These are phyloP conservation scores for Coprinellus micaceus DNA, from an alignment of 768 basidiomycete genomes.

Conservation along the genomic window DNA sequence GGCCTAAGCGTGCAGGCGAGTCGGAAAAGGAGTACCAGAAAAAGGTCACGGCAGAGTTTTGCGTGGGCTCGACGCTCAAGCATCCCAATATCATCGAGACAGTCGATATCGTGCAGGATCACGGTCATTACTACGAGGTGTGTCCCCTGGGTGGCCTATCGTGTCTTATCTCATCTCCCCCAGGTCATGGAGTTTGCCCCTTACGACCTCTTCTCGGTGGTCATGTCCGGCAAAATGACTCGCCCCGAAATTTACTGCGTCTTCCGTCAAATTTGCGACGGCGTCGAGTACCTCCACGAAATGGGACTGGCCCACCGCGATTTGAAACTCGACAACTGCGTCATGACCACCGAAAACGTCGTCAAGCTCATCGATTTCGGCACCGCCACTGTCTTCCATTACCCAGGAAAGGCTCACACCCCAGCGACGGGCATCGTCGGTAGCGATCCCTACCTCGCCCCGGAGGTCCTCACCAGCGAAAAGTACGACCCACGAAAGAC, in stretches of 20 bases:
- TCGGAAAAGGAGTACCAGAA: slow-evolving; percentile 97
- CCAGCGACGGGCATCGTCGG: slow-evolving; percentile 91
- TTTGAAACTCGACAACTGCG: slow-evolving; percentile 99
- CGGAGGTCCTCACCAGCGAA: slow-evolving; percentile 81
- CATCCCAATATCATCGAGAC: slow-evolving; percentile 97
- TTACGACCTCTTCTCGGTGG: slow-evolving; percentile 96
- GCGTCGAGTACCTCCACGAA: slow-evolving; percentile 96
- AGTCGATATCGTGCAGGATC: slow-evolving; percentile 95
- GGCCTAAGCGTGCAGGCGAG: slow-evolving; percentile 85
- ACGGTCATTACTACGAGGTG: slow-evolving; percentile 98
- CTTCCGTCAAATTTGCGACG: slow-evolving; percentile 97
- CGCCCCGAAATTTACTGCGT: slow-evolving; percentile 99
- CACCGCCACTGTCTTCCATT: slow-evolving; percentile 99
- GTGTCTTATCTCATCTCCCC: slow-evolving; percentile 12
- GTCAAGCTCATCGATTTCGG: slow-evolving; percentile 99
- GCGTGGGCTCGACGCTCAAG: slow-evolving; percentile 90
- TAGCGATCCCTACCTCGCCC: slow-evolving; percentile 96
- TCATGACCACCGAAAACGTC: slow-evolving; percentile 92
- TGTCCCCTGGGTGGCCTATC: slow-evolving; percentile 21
- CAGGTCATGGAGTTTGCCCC: slow-evolving; percentile 99
- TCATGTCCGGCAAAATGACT: slow-evolving; percentile 99
- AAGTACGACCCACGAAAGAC: slow-evolving; percentile 94
- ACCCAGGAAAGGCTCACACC: slow-evolving; percentile 82
- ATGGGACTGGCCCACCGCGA: slow-evolving; percentile 98
- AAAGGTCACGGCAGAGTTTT: slow-evolving; percentile 99